A percentile compares a stretch with the other conserved stretches of the same genome.
These are phyloP conservation scores for Cladosporium oxysporum DNA, from an alignment of 2,329 filamentous ascomycete species.

Conservation along the genomic window DNA sequence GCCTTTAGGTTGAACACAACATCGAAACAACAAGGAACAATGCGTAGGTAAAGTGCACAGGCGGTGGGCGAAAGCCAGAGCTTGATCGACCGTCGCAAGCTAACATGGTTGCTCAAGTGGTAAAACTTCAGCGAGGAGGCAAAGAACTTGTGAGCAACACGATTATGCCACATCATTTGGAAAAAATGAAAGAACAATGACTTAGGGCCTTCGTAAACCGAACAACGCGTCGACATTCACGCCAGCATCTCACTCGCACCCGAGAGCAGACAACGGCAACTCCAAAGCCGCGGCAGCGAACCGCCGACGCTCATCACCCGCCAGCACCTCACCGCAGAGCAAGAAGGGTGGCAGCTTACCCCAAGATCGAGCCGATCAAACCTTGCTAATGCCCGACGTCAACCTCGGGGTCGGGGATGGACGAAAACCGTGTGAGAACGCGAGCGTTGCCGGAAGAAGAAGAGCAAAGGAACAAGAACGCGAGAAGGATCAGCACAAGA, in stretches of 20 bases:
- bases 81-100: not conserved
- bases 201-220: not conserved
- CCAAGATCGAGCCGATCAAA: not conserved
- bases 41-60: not conserved
- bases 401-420: not conserved
- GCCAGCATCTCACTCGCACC: not conserved
- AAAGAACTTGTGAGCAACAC: not conserved
- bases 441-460: not conserved
- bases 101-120: not conserved
- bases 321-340: not conserved
- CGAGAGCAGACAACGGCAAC: not conserved
- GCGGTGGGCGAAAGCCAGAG: not conserved
- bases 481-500: not conserved
- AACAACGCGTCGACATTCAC: not conserved
- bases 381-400: not conserved
- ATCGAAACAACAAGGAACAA: not conserved
- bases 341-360: not conserved
- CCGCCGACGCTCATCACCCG: not conserved
- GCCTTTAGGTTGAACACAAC: not conserved
- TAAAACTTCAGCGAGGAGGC: not conserved
- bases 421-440: not conserved
- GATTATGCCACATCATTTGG: not conserved
- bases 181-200: not conserved
- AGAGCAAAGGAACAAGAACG: not conserved
- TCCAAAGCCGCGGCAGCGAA: not conserved